phyloP scores from a whole-genome alignment of 78 protist genomes.

The Planoprotostelium fungivorum region DNA sequence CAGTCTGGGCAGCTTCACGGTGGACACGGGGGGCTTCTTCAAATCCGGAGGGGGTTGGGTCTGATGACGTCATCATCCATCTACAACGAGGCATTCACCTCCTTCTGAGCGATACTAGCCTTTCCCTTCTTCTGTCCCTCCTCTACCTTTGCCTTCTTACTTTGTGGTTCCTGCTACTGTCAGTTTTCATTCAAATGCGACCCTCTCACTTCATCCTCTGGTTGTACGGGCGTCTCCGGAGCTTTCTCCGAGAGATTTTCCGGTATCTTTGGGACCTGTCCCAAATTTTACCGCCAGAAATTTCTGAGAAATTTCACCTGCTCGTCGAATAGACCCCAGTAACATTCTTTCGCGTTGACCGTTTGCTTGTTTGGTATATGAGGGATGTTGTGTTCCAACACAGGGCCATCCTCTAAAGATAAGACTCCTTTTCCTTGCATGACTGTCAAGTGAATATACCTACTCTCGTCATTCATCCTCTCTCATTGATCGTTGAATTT shows the following conservation, averaged over 20 bases:
- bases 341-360: background rate
- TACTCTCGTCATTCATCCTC: no score
- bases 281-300: background rate
- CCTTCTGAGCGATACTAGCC: background rate
- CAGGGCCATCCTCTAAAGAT: background rate
- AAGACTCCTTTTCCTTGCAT: background rate
- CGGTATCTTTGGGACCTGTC: no score
- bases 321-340: conserved; percentile 6
- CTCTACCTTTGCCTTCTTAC: background rate
- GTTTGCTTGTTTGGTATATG: background rate
- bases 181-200: no score
- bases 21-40: no score
- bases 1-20: conserved; percentile 38
- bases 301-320: background rate
- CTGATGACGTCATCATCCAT: background rate
- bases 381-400: background rate
- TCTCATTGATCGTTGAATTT: no score
- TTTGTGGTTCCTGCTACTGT: background rate
- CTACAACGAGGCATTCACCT: no score
- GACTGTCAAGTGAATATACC: background rate
- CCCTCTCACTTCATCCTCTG: no score
- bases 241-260: no score
- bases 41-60: no score
- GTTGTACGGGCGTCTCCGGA: no score
- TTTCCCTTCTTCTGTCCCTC: background rate